Evolutionary conservation across 345 rosid genomes (phyloP), one percentile per base, ranked within the genome.

Genomic region (Orychophragmus violaceus): DNA sequence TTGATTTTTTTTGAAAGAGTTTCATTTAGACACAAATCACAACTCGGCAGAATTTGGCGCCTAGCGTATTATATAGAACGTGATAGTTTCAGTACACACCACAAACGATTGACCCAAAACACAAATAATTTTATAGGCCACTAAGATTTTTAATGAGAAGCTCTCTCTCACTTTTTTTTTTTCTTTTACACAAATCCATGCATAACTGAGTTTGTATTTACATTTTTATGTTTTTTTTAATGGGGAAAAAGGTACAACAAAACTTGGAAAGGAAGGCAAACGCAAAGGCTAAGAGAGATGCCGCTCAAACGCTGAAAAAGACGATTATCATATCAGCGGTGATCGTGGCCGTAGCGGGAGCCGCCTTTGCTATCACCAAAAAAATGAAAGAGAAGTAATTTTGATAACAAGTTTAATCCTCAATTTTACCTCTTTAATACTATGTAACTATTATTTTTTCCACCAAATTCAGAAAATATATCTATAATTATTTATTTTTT

Each of bases 371-470:
- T 3, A 65, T 83, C 46, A 68, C 76, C 67, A 78, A 78, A 76
- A 83, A 83, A 68, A 12, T 81, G 37, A 83, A 69, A 78, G 85
- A 79, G 77, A 81, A 81, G 58, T 83, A 64, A 81, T 60, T 18
- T 24, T 64, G 53, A 45, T 46, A 22, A 58, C 55, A 42, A 32
- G 11, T 0, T 50, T 28, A 6, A 33, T 71, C 23, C 16, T 65
- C 59, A 65, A 3, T 28, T 57, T 58, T 14, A n/a, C 22, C 6
- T 62, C 11, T 54, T 35, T 63, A 5, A 18, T 71, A 53, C n/a
- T 64, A 55, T 64, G 66, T 72, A 48, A 37, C 23, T 64, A 18
- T 24, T 24, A 8, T 27, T 28, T 24, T 46, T 4, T 23, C 12
- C 13, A 53, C 27, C 29, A 71, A 60, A 28, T 1, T 13, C 35